Base-by-base conservation (phyloP, 2,329 filamentous ascomycete species). In the Aureobasidium sp. region DNA sequence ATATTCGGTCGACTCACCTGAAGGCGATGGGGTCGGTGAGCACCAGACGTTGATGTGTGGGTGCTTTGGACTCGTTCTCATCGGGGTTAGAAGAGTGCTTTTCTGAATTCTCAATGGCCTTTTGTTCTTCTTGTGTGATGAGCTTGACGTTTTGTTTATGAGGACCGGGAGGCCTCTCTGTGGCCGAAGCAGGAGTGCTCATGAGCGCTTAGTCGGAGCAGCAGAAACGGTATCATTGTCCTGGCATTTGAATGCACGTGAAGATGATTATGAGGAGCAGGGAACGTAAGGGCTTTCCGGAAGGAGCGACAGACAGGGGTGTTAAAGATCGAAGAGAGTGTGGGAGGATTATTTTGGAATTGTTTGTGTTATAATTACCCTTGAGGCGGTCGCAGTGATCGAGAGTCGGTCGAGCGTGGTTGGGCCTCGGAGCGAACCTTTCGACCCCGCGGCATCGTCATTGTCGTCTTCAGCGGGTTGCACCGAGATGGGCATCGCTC, bases 21-120 rank as follows among this genome's bases (percentile, higher is more conserved):
- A 88, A 85, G 15, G 86, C 86, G 42, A 88, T 80, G 42, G 84
- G 81, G 71, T 89, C 86, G 45, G 85, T 82, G 65, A 89, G 80
- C 42, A 88, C 84, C 68, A 87, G 81, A 67, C 79, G 80, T 69
- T 84, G 82, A 66, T 83, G 80, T 8, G 62, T 49, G 3, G 41
- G 27, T 17, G 39, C 22, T 25, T 62, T 56, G 9, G 61, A 44
- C 15, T 41, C 29, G 37, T 36, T 17, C 34, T 49, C 29, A 27
- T 48, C 59, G 17, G 31, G 41, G 31, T 56, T 61, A 31, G 47
- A 51, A 44, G 63, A 64, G n/a, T 34, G 31, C 39, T 56, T 57
- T 25, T 48, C 61, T 7, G 37, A 45, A 20, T 37, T n/a, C 5
- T 45, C 53, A 11, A 36, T 55, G 1, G 37, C 17, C 2, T 51